Evolutionary conservation across 2,329 filamentous ascomycete species (phyloP), one percentile per base, ranked within the genome.

Genomic region (Cytospora mali): DNA sequence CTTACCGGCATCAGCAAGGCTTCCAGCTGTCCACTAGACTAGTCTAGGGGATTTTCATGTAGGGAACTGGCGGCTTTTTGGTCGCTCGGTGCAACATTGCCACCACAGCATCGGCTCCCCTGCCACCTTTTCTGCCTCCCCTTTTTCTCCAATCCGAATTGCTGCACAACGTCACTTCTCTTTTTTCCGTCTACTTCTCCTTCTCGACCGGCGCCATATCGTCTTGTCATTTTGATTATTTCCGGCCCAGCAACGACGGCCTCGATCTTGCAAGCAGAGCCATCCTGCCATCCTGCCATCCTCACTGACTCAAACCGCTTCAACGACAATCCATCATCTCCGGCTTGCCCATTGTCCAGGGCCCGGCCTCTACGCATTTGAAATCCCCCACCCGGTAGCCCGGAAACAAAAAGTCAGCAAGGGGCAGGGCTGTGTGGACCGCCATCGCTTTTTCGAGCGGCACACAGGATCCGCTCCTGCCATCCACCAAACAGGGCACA

Each of bases 21-120:
- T 63, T 55, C 57, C 23, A 46, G 42, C n/a, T 46, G 42, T 52
- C 39, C 53, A 39, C 42, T 46, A 54, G 58, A 39, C 42, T 46
- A 54, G 58, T 29, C 61, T 55, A 63, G 61, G 61, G 61, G 55
- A 55, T 54, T 63, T 57, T 62, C 61, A 61, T 61, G 64, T 58
- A 62, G 54, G 62, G 62, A 56, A 58, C 58, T 58, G 55, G 61
- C 55, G 55, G 35, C 50, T 58, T 62, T 53, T 46, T 46, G 42
- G 42, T 46, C 48, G 48, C 48, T 55, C 61, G 56, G 61, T 65
- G 61, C 64, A 58, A 63, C 64, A 60, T 65, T 63, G 64, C 64
- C 64, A 65, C 64, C 42, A 46, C 42, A 65, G 64, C 61, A 57
- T 58, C 64, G 61, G 51, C 50, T 65, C 64, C 62, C 64, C 64